Evolutionary conservation across 2,329 filamentous ascomycete species (phyloP).

Genomic region (Aspergillus quadricinctus): DNA sequence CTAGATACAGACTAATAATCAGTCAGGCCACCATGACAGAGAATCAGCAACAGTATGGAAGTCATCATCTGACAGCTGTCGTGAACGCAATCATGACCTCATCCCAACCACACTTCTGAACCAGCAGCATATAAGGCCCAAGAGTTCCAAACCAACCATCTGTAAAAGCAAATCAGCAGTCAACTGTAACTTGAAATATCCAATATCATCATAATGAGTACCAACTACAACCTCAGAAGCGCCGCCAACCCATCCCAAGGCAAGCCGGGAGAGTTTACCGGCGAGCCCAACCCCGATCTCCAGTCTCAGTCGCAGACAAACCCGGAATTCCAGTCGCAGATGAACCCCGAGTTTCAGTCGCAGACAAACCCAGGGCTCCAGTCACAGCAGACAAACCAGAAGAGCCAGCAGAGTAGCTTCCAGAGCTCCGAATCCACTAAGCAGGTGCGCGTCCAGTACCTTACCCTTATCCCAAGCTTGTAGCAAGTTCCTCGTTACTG

Average conservation of each 20-base stretch:
- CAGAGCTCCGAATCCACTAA: background rate
- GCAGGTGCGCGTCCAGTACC: background rate
- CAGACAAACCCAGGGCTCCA: background rate
- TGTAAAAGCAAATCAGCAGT: background rate
- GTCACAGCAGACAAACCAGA: background rate
- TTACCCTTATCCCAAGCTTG: background rate
- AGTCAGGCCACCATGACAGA: background rate
- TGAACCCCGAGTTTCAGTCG: background rate
- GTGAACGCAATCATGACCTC: conserved; percentile 8
- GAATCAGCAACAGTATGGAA: too few species aligned
- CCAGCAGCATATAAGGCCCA: background rate
- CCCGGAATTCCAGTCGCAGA: background rate
- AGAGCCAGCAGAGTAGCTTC: background rate
- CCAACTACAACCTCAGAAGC: conserved; percentile 35
- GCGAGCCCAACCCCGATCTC: too few species aligned
- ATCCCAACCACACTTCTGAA: background rate
- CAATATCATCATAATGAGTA: conserved; percentile 8
- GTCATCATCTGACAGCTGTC: background rate
- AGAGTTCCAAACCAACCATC: background rate
- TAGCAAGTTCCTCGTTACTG: background rate
- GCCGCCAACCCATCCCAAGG: conserved; percentile 42
- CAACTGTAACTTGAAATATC: background rate
- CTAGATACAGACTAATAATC: background rate
- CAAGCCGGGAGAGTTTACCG: conserved; percentile 40
- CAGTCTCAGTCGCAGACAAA: background rate